These are phyloP conservation scores for Umbelopsis vinacea DNA, from an alignment of 192 early-diverging fungal genomes.

Conservation along the genomic window DNA sequence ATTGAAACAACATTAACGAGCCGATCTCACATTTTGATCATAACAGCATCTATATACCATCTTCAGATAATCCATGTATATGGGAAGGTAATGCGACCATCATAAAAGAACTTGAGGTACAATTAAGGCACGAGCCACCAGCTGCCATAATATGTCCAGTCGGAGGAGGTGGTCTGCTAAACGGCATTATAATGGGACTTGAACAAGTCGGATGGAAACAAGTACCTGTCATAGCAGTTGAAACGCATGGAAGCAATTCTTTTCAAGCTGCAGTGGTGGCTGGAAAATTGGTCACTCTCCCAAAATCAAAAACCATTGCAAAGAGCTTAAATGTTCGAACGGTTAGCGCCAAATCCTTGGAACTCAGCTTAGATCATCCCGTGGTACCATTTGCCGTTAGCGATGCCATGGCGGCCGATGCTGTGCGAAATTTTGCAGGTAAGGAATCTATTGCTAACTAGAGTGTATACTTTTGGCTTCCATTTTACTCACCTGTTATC, in stretches of 20 bases:
- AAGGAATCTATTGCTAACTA: conserved; percentile 16
- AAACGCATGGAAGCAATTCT: conserved; percentile 74
- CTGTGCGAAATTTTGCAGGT: conserved; percentile 59
- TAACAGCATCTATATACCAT: conserved; percentile 54
- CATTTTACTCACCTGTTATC: conserved; percentile 27
- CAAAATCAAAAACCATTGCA: conserved; percentile 53
- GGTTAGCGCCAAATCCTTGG: conserved; percentile 47
- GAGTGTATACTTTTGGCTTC: conserved; percentile 26
- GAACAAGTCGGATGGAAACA: conserved; percentile 63
- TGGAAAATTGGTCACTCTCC: conserved; percentile 50
- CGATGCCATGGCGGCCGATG: conserved; percentile 60
- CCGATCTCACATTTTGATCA: background rate
- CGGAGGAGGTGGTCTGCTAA: conserved; percentile 73
- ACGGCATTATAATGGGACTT: conserved; percentile 68
- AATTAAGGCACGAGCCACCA: conserved; percentile 59
- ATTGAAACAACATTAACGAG: background rate
- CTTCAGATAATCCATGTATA: conserved; percentile 60
- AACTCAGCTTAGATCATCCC: conserved; percentile 54
- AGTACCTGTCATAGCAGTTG: conserved; percentile 75
- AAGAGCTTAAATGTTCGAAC: conserved; percentile 48
- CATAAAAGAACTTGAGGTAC: conserved; percentile 63
- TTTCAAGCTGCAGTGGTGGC: conserved; percentile 67
- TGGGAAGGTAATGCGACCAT: conserved; percentile 68
- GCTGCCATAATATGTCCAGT: conserved; percentile 68
- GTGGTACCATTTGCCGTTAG: conserved; percentile 61